Evolutionary conservation across 805 yeast genomes (phyloP).

Genomic region (Barnettozyma vustinii): DNA sequence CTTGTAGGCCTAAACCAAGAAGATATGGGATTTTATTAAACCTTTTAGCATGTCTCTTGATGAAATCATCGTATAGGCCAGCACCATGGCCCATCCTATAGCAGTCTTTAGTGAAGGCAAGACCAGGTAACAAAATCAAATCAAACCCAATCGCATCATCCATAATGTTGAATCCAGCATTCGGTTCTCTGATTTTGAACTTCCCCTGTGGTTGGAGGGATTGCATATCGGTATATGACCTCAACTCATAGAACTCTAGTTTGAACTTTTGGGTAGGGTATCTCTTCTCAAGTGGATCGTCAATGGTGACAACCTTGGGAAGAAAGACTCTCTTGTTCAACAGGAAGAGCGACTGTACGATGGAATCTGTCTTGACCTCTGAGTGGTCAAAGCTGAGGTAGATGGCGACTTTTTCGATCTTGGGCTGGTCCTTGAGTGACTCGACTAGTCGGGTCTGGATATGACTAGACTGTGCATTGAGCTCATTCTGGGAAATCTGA

Average conservation of each 20-base stretch:
- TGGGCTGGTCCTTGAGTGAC: conserved; percentile 29
- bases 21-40: conserved; percentile 33
- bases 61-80: conserved; percentile 83
- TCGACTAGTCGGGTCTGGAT: conserved; percentile 14
- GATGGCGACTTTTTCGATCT: conserved; percentile 50
- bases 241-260: conserved; percentile 53
- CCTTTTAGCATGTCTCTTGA: conserved; percentile 38
- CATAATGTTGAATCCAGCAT: conserved; percentile 25
- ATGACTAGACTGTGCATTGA: conserved; percentile 24
- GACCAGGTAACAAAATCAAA: conserved; percentile 76
- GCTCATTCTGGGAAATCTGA: conserved; percentile 11
- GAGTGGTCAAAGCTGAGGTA: conserved; percentile 72
- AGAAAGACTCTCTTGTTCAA: conserved; percentile 48
- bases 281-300: conserved; percentile 24
- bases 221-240: conserved; percentile 35
- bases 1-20: conserved; percentile 60
- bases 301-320: conserved; percentile 41
- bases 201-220: conserved; percentile 60
- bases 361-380: conserved; percentile 57
- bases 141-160: conserved; percentile 45
- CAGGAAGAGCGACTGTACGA: conserved; percentile 49
- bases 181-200: conserved; percentile 66
- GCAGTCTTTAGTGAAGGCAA: conserved; percentile 54
- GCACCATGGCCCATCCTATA: conserved; percentile 84
- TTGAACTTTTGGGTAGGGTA: conserved; percentile 31